A percentile compares a stretch with the other conserved stretches of the same genome.
These are phyloP conservation scores for Zygosaccharomyces siamensis DNA, from an alignment of 805 yeast species.

Conservation along the genomic window DNA sequence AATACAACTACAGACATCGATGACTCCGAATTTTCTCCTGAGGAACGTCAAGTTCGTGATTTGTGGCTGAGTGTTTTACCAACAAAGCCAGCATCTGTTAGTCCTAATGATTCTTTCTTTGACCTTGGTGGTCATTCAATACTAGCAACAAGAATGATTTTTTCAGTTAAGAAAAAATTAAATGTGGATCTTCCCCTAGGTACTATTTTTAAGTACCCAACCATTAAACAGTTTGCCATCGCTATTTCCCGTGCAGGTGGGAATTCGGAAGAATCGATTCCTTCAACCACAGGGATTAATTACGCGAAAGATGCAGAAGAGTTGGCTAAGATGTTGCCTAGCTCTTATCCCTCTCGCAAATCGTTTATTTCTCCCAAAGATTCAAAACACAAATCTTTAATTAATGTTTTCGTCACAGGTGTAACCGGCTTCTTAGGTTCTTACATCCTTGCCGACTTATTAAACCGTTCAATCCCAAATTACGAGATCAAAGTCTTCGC, in stretches of 20 bases:
- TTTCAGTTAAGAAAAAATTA: constrained; percentile 75
- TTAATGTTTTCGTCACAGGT: constrained; percentile 85
- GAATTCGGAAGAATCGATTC: constrained; percentile 29
- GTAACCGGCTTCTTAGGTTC: constrained; percentile 96
- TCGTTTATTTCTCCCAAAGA: constrained; percentile 24
- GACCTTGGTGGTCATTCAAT: constrained; percentile 98
- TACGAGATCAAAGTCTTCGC: constrained; percentile 61
- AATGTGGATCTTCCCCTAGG: constrained; percentile 84
- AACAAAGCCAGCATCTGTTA: constrained; percentile 69
- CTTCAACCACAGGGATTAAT: constrained; percentile 31
- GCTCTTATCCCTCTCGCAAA: constrained; percentile 43
- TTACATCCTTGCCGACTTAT: constrained; percentile 72
- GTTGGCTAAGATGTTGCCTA: constrained; percentile 40
- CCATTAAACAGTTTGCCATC: constrained; percentile 70
- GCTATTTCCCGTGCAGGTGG: constrained; percentile 56
- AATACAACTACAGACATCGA: constrained; percentile 40
- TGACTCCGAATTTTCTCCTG: constrained; percentile 53
- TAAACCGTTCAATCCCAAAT: constrained; percentile 45
- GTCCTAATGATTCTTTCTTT: constrained; percentile 83
- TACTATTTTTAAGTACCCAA: constrained; percentile 83
- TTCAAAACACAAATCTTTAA: constrained; percentile 27
- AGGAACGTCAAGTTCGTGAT: constrained; percentile 67
- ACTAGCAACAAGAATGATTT: constrained; percentile 94
- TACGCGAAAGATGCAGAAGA: constrained; percentile 74
- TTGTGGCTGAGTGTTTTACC: constrained; percentile 86